Conservation (phyloP, 768 basidiomycete genomes). For the Tricholoma sp. region DNA sequence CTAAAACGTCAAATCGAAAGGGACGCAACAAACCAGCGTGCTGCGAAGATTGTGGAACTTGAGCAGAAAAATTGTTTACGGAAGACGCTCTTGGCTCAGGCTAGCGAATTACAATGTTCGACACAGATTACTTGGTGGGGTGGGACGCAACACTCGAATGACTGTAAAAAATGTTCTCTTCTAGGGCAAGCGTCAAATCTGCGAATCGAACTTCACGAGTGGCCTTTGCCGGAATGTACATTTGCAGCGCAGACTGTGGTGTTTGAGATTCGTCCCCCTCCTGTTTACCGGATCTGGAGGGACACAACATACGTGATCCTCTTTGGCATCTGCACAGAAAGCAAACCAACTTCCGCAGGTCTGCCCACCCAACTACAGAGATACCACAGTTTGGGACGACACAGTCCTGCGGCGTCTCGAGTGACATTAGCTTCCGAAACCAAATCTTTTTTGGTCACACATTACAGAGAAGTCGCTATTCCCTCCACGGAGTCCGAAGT, state of each 20-base stretch:
- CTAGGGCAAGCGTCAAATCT: slow-evolving; percentile 12
- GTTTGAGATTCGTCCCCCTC: slow-evolving; percentile 39
- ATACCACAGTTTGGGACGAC: too few species aligned
- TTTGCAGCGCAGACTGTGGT: slow-evolving; percentile 23
- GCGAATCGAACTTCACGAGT: slow-evolving; percentile 35
- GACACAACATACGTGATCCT: slow-evolving; percentile 33
- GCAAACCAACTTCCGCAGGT: not conserved
- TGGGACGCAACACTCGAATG: not conserved
- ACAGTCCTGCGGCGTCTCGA: too few species aligned
- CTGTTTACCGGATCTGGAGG: slow-evolving; percentile 39
- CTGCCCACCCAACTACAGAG: slow-evolving; percentile 1
- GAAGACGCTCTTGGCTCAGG: slow-evolving; percentile 9
- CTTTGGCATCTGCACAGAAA: slow-evolving; percentile 25
- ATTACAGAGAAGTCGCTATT: slow-evolving; percentile 20
- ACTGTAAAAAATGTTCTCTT: slow-evolving; percentile 24
- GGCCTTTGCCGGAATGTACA: slow-evolving; percentile 36
- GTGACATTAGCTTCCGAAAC: slow-evolving; percentile 31
- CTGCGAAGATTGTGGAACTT: slow-evolving; percentile 23
- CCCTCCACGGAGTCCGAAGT: slow-evolving; percentile 13
- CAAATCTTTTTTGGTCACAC: slow-evolving; percentile 27
- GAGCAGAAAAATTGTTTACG: slow-evolving; percentile 14
- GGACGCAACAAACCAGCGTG: slow-evolving; percentile 15
- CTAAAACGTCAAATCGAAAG: slow-evolving; percentile 24
- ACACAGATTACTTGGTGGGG: slow-evolving; percentile 1
- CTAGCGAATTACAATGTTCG: slow-evolving; percentile 1